Percentiles rank a stretch among this genome's conserved stretches.
phyloP scores from a whole-genome alignment of 441 rosid species.

The Populus hybrid region DNA sequence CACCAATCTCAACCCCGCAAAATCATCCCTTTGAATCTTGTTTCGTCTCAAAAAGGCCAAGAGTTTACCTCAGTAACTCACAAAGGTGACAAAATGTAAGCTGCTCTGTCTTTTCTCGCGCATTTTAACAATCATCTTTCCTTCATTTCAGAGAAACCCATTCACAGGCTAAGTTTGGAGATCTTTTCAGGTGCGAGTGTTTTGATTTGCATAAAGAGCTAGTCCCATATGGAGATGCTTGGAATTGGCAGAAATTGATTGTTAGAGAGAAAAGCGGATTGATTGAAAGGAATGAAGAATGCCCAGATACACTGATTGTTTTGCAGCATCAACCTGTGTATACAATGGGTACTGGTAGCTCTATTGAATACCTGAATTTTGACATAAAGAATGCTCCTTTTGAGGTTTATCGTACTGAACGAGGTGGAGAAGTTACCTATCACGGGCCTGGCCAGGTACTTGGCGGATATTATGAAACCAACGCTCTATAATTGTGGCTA shows the following conservation, averaged over 20 bases:
- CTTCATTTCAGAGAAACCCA: background rate
- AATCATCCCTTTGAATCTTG: slow-evolving; percentile 14
- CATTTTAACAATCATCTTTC: slow-evolving; percentile 29
- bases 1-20: slow-evolving; percentile 8
- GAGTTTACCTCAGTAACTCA: slow-evolving; percentile 10
- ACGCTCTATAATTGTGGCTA: background rate
- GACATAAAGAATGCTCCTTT: slow-evolving; percentile 63
- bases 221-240: slow-evolving; percentile 56
- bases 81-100: slow-evolving; percentile 25
- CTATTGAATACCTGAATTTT: slow-evolving; percentile 54
- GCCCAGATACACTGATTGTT: slow-evolving; percentile 60
- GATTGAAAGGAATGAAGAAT: slow-evolving; percentile 49
- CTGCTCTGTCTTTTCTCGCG: slow-evolving; percentile 15
- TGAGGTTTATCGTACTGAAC: slow-evolving; percentile 69
- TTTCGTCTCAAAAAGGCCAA: background rate
- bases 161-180: background rate
- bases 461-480: background rate
- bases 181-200: slow-evolving; percentile 45
- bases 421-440: slow-evolving; percentile 93
- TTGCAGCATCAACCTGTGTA: slow-evolving; percentile 73
- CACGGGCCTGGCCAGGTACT: slow-evolving; percentile 95
- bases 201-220: slow-evolving; percentile 44
- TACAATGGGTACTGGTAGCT: slow-evolving; percentile 69
- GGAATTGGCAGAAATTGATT: slow-evolving; percentile 69
- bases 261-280: slow-evolving; percentile 53